Conservation (phyloP, 805 yeast species). For the Metschnikowia picachoensis region DNA sequence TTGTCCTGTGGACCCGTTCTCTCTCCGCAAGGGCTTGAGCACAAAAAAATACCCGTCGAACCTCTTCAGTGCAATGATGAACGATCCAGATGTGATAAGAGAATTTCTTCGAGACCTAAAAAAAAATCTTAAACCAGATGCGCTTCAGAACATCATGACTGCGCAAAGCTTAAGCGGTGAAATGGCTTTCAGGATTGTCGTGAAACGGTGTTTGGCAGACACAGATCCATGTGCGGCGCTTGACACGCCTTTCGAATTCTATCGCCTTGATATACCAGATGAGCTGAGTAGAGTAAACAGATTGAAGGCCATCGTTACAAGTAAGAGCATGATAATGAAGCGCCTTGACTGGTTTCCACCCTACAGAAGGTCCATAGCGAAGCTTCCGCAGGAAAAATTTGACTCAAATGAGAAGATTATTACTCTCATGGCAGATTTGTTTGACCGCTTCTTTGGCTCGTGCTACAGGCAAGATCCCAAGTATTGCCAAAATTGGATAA, state of each 20-base stretch:
- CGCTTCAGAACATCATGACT: conserved; percentile 9
- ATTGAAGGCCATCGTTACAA: conserved; percentile 15
- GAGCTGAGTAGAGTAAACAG: conserved; percentile 1
- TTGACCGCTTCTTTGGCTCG: conserved; percentile 15
- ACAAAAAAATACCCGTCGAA: conserved; percentile 10
- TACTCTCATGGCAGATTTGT: conserved; percentile 8
- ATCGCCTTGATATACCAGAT: neutral
- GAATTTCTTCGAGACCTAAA: conserved; percentile 3
- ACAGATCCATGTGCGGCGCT: conserved; percentile 4
- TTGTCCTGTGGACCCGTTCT: conserved; percentile 11
- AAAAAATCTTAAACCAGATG: neutral
- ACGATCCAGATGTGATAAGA: conserved; percentile 6
- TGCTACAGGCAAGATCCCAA: conserved; percentile 11
- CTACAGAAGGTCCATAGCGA: conserved; percentile 8
- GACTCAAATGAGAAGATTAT: conserved; percentile 7
- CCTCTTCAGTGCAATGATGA: conserved; percentile 6
- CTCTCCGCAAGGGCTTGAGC: conserved; percentile 11
- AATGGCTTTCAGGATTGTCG: conserved; percentile 7
- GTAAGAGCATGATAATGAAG: conserved; percentile 9
- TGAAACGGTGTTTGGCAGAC: conserved; percentile 3
- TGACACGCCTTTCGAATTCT: conserved; percentile 12
- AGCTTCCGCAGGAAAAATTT: neutral
- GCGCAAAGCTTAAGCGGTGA: conserved; percentile 9
- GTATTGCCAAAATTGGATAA: conserved; percentile 14
- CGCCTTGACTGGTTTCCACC: conserved; percentile 11